These are phyloP conservation scores for Dorcoceras hygrometricum DNA, from an alignment of 257 asterid genomes.

Conservation along the genomic window DNA sequence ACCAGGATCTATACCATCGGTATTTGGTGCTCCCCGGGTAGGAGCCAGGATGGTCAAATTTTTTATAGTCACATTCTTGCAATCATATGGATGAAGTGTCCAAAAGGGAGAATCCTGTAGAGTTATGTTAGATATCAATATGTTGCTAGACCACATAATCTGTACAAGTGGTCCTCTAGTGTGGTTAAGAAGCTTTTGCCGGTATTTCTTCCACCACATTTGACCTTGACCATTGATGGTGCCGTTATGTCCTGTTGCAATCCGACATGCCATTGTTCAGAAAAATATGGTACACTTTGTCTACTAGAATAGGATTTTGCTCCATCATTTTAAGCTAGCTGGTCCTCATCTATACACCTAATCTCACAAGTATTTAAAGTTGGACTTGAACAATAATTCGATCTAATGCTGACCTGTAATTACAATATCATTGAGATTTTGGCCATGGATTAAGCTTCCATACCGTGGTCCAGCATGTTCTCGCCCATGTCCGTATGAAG, in stretches of 20 bases:
- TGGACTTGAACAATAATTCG: neutral
- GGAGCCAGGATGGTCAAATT: conserved; percentile 73
- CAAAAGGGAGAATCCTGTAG: conserved; percentile 77
- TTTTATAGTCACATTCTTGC: conserved; percentile 61
- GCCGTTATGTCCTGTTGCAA: conserved; percentile 69
- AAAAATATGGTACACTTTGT: neutral
- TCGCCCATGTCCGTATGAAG: conserved; percentile 76
- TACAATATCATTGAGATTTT: conserved; percentile 66
- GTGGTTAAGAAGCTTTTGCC: conserved; percentile 62
- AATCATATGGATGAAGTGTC: conserved; percentile 84
- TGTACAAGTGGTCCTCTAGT: conserved; percentile 86
- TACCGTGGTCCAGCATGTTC: conserved; percentile 77
- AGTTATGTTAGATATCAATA: conserved; percentile 62
- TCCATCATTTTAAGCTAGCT: neutral
- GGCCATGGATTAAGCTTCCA: conserved; percentile 82
- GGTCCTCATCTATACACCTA: neutral
- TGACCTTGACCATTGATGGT: conserved; percentile 78
- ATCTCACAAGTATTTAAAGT: no score
- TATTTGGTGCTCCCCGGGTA: conserved; percentile 64
- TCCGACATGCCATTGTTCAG: conserved; percentile 21
- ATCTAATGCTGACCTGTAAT: conserved; percentile 54
- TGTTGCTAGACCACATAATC: conserved; percentile 74
- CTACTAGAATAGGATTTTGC: neutral
- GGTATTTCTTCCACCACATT: conserved; percentile 75
- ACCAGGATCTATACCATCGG: conserved; percentile 94